These are phyloP conservation scores for Neurospora africana DNA, from an alignment of 495 filamentous ascomycete species.

Conservation along the genomic window DNA sequence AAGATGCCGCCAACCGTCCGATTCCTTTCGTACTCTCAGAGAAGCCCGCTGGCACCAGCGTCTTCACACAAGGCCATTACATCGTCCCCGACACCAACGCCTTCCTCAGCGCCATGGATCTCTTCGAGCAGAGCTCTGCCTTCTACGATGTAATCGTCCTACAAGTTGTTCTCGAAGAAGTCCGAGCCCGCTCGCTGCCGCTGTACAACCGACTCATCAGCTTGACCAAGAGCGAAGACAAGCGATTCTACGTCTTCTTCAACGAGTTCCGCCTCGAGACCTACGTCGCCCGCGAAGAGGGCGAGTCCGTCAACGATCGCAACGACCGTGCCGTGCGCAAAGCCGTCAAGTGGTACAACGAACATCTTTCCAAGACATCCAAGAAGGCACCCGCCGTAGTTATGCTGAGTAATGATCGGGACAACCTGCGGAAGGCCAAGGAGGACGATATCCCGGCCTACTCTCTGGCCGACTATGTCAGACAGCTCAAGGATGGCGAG, in stretches of 20 bases:
- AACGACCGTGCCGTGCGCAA: slow-evolving; percentile 87
- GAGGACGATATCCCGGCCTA: slow-evolving; percentile 57
- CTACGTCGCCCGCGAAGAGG: slow-evolving; percentile 58
- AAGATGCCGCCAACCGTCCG: slow-evolving; percentile 64
- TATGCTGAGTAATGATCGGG: slow-evolving; percentile 87
- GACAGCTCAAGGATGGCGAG: slow-evolving; percentile 70
- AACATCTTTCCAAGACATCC: slow-evolving; percentile 58
- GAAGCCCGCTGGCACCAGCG: slow-evolving; percentile 68
- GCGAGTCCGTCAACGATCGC: slow-evolving; percentile 90
- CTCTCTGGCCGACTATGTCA: slow-evolving; percentile 67
- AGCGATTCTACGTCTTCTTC: slow-evolving; percentile 97
- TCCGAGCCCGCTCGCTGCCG: slow-evolving; percentile 84
- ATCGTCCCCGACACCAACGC: slow-evolving; percentile 95
- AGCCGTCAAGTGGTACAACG: slow-evolving; percentile 79
- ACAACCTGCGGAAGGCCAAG: slow-evolving; percentile 75
- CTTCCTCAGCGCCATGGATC: slow-evolving; percentile 88
- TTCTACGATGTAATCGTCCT: slow-evolving; percentile 94
- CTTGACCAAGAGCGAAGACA: slow-evolving; percentile 86
- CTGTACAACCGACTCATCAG: slow-evolving; percentile 87
- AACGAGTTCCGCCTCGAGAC: slow-evolving; percentile 96
- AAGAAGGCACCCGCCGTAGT: slow-evolving; percentile 65
- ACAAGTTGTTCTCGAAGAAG: slow-evolving; percentile 91
- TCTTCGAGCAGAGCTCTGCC: slow-evolving; percentile 82
- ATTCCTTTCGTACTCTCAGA: slow-evolving; percentile 79
- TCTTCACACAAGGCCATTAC: slow-evolving; percentile 82